Evolutionary conservation across 2,329 filamentous ascomycete species (phyloP).

Genomic region (Calonectria fujianensis): DNA sequence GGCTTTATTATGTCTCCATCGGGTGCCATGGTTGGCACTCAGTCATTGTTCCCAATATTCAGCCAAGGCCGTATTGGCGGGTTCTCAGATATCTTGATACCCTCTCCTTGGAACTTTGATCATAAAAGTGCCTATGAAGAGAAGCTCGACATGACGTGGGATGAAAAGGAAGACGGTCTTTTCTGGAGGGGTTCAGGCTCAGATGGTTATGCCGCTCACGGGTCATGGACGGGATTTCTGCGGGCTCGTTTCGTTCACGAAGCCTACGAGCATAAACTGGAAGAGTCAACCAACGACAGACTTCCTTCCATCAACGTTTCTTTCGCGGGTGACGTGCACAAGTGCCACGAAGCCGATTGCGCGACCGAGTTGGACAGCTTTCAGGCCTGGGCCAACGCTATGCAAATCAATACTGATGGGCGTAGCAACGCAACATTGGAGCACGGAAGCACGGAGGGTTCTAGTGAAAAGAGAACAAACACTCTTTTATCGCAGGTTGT

Average conservation of each 20-base stretch:
- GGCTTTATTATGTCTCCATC: slow-evolving; percentile 71
- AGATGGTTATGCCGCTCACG: slow-evolving; percentile 63
- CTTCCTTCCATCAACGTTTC: slow-evolving; percentile 58
- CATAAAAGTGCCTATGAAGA: slow-evolving; percentile 72
- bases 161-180: slow-evolving; percentile 67
- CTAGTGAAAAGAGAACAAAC: background rate
- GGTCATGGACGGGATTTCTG: slow-evolving; percentile 77
- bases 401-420: slow-evolving; percentile 11
- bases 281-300: slow-evolving; percentile 54
- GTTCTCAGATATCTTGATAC: slow-evolving; percentile 72
- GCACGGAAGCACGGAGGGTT: background rate
- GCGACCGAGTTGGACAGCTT: slow-evolving; percentile 60
- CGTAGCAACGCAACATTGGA: slow-evolving; percentile 17
- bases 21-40: slow-evolving; percentile 68
- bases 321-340: slow-evolving; percentile 64
- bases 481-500: slow-evolving; percentile 10
- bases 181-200: slow-evolving; percentile 77
- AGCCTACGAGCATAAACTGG: slow-evolving; percentile 63
- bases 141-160: slow-evolving; percentile 68
- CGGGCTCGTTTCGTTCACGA: slow-evolving; percentile 79
- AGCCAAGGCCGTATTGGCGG: slow-evolving; percentile 72
- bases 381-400: slow-evolving; percentile 62
- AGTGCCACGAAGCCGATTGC: slow-evolving; percentile 67
- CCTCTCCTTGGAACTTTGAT: slow-evolving; percentile 75
- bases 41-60: slow-evolving; percentile 72